Percentiles rank a stretch among this genome's conserved stretches.
phyloP scores from a whole-genome alignment of 805 yeast genomes.

The Osmozyma mogii region DNA sequence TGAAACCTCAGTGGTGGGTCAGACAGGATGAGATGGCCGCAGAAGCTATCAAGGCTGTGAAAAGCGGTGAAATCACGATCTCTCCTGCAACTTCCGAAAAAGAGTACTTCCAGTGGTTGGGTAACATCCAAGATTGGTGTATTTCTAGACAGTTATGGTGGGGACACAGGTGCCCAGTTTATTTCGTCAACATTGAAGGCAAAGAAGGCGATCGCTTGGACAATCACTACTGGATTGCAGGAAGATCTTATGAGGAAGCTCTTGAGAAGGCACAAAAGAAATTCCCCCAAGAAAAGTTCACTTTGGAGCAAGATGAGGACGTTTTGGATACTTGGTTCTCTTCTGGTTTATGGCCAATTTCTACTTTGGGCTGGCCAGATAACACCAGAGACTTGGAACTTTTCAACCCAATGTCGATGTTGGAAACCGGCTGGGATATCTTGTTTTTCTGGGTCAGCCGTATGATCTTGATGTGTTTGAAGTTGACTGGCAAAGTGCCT shows the following conservation, averaged over 20 bases:
- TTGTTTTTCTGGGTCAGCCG: slow-evolving; percentile 98
- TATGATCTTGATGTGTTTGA: slow-evolving; percentile 87
- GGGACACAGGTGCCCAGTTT: slow-evolving; percentile 98
- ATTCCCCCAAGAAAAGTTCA: slow-evolving; percentile 63
- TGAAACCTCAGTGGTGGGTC: slow-evolving; percentile 99
- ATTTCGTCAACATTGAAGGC: slow-evolving; percentile 78
- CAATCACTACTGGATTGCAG: slow-evolving; percentile 85
- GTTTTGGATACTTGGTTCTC: slow-evolving; percentile 99
- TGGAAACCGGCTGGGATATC: slow-evolving; percentile 99
- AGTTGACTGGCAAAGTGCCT: slow-evolving; percentile 85
- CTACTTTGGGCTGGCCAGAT: slow-evolving; percentile 95
- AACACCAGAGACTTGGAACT: slow-evolving; percentile 60
- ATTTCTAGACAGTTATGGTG: slow-evolving; percentile 87
- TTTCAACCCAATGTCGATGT: slow-evolving; percentile 86
- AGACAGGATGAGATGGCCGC: slow-evolving; percentile 82
- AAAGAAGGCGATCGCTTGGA: slow-evolving; percentile 53
- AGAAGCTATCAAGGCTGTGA: slow-evolving; percentile 80
- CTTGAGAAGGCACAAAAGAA: slow-evolving; percentile 65
- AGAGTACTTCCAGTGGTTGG: slow-evolving; percentile 94
- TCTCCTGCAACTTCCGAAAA: slow-evolving; percentile 85
- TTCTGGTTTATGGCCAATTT: slow-evolving; percentile 95
- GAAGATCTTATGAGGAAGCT: slow-evolving; percentile 78
- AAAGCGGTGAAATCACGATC: slow-evolving; percentile 70
- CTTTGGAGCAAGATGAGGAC: slow-evolving; percentile 92
- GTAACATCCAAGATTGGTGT: slow-evolving; percentile 98